Base-by-base conservation (phyloP, 441 rosid species). In the Mallotus repandus region DNA sequence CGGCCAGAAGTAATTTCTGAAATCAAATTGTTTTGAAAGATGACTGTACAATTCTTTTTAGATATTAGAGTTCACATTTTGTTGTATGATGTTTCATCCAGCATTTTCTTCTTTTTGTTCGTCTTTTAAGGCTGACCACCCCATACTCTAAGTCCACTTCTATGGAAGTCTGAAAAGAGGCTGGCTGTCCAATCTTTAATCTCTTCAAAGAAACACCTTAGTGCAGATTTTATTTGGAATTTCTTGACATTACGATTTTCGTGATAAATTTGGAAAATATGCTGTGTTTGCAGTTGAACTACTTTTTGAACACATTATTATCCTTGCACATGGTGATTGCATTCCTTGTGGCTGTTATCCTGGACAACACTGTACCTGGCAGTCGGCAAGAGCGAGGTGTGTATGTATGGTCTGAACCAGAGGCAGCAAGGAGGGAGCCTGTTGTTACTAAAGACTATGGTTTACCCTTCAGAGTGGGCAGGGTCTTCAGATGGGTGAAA, bases 341-440 rank as follows among this genome's bases (percentile, higher is more conserved):
- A 4, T 95, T 95, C 79, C 84, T 92, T 5, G 89, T 95, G 70
- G 98, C 99, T n/a, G 86, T 91, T 57, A 76, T 95, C 75, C 79
- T 94, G 76, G 99, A 94, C 80, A 92, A 92, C 84, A 94, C 99
- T 0, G 99, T 94, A 4, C 99, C 99, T 0, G 99, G 98, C 21
- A 87, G 97, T 74, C 78, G 75, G 77, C 93, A 87, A 84, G 99
- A 95, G 81, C 94, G 99, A 0, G 98, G 99, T 5, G 96, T 90
- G 7, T 95, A 95, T n/a, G 90, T 80, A 11, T 95, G 98, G 99
- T 89, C 97, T 1, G 97, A 89, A 58, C 67, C 79, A n/a, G 99
- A 91, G 65, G 82, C 89, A 69, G 96, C 89, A 5, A 89, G 88
- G 75, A 89, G 98, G 79, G 99, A 95, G 61, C 92, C 92, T 18